phyloP scores from a whole-genome alignment of 768 basidiomycete genomes.

The Collybiopsis luxurians region DNA sequence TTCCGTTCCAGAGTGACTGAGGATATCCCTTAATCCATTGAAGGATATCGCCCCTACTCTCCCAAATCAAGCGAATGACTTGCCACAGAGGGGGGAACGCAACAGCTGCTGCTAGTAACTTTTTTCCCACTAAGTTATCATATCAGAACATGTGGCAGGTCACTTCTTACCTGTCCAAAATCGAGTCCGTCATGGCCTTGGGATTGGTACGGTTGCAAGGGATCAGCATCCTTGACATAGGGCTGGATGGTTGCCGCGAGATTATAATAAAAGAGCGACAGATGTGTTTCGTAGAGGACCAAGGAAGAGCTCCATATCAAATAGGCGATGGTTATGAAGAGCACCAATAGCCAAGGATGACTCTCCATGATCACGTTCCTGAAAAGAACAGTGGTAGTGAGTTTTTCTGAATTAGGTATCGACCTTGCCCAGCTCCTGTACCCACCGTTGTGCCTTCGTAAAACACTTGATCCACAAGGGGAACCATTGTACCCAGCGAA shows the following conservation, averaged over 20 bases:
- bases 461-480: not conserved
- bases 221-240: no score
- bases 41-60: not conserved
- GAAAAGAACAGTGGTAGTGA: not conserved
- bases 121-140: not conserved
- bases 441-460: constrained; percentile 2
- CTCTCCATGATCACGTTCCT: constrained; percentile 9
- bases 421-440: not conserved
- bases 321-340: not conserved
- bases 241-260: not conserved
- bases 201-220: not conserved
- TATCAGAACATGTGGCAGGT: not conserved
- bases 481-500: constrained; percentile 3
- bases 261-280: not conserved
- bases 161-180: not conserved
- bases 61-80: constrained; percentile 6
- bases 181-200: not conserved
- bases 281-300: not conserved
- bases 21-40: constrained; percentile 8
- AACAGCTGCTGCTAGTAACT: constrained; percentile 6
- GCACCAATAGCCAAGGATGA: constrained; percentile 7
- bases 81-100: constrained; percentile 2
- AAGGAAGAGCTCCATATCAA: constrained; percentile 5
- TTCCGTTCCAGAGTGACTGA: constrained; percentile 7
- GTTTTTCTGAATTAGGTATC: no score